Conservation (phyloP, 2,329 filamentous ascomycete species). For the Alternaria panax region DNA sequence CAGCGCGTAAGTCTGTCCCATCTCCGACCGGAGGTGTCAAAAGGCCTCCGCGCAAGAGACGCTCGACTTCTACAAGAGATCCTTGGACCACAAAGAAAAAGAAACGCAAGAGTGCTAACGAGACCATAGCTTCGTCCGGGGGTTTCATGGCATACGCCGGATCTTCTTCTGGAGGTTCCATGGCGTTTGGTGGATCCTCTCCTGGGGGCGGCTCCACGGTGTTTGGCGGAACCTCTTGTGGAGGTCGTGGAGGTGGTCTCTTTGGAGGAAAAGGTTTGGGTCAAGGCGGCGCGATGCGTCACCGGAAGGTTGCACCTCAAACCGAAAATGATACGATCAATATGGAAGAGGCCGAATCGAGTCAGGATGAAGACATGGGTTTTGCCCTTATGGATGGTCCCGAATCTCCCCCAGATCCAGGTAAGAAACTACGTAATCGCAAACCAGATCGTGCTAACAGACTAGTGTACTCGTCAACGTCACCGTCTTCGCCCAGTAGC, state of each 20-base stretch:
- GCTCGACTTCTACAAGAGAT: background rate
- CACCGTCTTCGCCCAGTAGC: background rate
- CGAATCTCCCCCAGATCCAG: background rate
- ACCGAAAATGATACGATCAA: background rate
- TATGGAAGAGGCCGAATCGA: background rate
- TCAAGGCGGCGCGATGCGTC: background rate
- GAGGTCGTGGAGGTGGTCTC: background rate
- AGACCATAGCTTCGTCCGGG: background rate
- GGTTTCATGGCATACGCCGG: background rate
- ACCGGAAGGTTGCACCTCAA: background rate
- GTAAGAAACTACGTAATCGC: background rate
- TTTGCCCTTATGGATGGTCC: background rate
- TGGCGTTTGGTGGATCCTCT: too few relatives aligned
- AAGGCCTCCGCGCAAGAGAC: background rate
- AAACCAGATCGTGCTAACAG: background rate
- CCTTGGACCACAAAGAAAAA: conserved; percentile 1
- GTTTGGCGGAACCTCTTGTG: background rate
- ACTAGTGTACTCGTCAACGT: background rate
- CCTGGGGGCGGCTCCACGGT: too few relatives aligned
- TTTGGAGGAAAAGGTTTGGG: background rate
- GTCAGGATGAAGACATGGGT: background rate
- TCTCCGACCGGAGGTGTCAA: background rate
- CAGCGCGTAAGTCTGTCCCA: conserved; percentile 3
- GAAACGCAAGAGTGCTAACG: background rate
- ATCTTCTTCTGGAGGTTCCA: background rate